These are phyloP conservation scores for Hypoxylon sp. DNA, from an alignment of 2,329 filamentous ascomycete species.

Conservation along the genomic window DNA sequence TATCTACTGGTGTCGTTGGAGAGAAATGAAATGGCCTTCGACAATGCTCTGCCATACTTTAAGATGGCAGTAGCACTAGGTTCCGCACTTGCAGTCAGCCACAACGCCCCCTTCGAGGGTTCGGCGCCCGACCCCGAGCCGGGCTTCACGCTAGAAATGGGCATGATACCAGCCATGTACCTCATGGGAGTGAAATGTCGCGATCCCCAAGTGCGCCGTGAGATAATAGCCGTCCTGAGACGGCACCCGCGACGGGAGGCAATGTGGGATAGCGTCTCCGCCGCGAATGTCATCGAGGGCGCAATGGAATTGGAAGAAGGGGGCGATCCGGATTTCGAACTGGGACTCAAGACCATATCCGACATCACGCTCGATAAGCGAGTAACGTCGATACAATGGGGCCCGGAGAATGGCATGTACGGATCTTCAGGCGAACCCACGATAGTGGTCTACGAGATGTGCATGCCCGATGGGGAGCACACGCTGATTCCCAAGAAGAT, in stretches of 20 bases:
- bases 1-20: constrained; percentile 40
- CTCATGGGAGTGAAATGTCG: constrained; percentile 50
- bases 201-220: constrained; percentile 46
- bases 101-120: constrained; percentile 37
- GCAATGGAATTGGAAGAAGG: constrained; percentile 50
- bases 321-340: background rate
- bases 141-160: constrained; percentile 49
- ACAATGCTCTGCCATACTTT: constrained; percentile 45
- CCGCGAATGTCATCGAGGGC: constrained; percentile 45
- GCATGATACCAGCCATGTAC: constrained; percentile 47
- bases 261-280: constrained; percentile 47
- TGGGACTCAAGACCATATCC: background rate
- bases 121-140: constrained; percentile 36
- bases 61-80: constrained; percentile 36
- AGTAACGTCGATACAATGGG: background rate
- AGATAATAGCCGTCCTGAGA: constrained; percentile 42
- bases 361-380: constrained; percentile 1
- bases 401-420: background rate
- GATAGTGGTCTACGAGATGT: background rate
- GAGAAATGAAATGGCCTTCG: constrained; percentile 45
- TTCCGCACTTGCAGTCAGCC: constrained; percentile 35
- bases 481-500: too few relatives aligned
- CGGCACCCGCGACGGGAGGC: constrained; percentile 43
- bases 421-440: background rate
- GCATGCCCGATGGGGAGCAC: too few relatives aligned